Evolutionary conservation across 2,329 filamentous ascomycete genomes (phyloP).

Genomic region (Fusarium poae): DNA sequence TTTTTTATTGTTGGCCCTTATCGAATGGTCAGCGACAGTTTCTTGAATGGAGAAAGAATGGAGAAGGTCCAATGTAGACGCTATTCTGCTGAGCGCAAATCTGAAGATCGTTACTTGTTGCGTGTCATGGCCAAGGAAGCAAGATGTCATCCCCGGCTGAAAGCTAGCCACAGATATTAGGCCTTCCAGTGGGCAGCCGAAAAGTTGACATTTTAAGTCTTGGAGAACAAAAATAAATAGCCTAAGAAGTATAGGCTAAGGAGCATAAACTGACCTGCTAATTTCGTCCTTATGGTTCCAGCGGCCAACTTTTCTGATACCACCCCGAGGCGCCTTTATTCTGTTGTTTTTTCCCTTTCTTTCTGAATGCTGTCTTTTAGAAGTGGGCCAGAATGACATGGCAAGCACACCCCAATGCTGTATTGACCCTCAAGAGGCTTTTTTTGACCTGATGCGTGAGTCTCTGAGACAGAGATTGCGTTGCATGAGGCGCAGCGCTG

Average conservation of each 20-base stretch:
- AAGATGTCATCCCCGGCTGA: slow-evolving; percentile 45
- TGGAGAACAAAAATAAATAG: too few relatives aligned
- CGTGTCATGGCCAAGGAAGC: slow-evolving; percentile 29
- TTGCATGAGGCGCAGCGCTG: slow-evolving; percentile 45
- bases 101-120: slow-evolving; percentile 38
- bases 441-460: slow-evolving; percentile 10
- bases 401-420: slow-evolving; percentile 13
- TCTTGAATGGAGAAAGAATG: slow-evolving; percentile 17
- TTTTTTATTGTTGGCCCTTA: slow-evolving; percentile 2
- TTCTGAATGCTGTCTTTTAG: slow-evolving; percentile 1
- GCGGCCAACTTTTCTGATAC: too few relatives aligned
- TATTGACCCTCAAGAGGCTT: slow-evolving; percentile 7
- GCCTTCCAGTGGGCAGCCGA: too few relatives aligned
- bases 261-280: too few relatives aligned
- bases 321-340: background rate
- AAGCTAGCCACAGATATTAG: slow-evolving; percentile 24
- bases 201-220: too few relatives aligned
- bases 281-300: too few relatives aligned
- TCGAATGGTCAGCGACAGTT: background rate
- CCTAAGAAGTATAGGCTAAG: too few relatives aligned
- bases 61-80: slow-evolving; percentile 11
- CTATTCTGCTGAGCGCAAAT: slow-evolving; percentile 6
- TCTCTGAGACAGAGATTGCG: slow-evolving; percentile 40
- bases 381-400: slow-evolving; percentile 17
- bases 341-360: slow-evolving; percentile 2